phyloP scores from a whole-genome alignment of 2,329 filamentous ascomycete genomes.

The Trichoderma sp. region DNA sequence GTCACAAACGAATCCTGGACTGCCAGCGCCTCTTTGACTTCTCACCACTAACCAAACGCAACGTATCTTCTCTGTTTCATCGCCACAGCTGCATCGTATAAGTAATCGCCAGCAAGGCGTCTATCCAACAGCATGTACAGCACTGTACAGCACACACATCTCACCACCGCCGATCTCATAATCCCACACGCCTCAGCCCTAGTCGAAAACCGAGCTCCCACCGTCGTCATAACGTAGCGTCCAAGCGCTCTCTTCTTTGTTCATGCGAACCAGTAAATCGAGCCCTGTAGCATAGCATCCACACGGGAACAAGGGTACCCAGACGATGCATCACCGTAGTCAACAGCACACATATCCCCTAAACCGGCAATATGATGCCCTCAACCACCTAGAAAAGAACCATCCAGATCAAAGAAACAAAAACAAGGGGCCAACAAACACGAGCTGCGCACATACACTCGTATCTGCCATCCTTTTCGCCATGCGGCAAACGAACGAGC shows the following conservation, averaged over 20 bases:
- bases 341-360: background rate
- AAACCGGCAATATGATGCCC: background rate
- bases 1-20: background rate
- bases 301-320: background rate
- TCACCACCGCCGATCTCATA: conserved; percentile 4
- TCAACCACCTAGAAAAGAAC: background rate
- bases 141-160: background rate
- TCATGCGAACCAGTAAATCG: background rate
- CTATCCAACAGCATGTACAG: background rate
- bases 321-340: background rate
- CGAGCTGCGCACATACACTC: background rate
- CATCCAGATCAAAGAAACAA: background rate
- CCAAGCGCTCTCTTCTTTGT: background rate
- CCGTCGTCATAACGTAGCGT: background rate
- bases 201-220: background rate
- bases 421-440: background rate
- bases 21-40: background rate
- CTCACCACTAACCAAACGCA: background rate
- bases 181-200: conserved; percentile 2
- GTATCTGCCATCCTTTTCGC: background rate
- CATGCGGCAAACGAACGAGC: background rate
- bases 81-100: background rate
- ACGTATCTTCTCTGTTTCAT: background rate
- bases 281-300: background rate
- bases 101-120: background rate